Evolutionary conservation across 1,284 basidiomycete species (phyloP).

Genomic region (Leccinum pachyderme): DNA sequence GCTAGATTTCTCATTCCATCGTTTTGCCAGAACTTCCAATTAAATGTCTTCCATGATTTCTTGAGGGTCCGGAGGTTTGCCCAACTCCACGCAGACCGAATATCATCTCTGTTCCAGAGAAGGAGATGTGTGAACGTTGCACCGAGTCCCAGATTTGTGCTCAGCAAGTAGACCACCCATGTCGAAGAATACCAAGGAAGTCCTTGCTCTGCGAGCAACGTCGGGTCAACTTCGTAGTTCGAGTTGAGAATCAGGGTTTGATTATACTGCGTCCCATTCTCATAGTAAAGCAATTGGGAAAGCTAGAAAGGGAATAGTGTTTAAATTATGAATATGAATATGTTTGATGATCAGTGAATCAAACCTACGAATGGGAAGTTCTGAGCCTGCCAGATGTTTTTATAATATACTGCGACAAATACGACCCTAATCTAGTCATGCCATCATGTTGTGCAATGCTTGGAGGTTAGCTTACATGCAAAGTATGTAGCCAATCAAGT

Average conservation of each 20-base stretch:
- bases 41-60: slow-evolving; percentile 29
- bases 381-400: slow-evolving; percentile 48
- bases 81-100: slow-evolving; percentile 46
- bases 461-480: slow-evolving; percentile 39
- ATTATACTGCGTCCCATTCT: slow-evolving; percentile 46
- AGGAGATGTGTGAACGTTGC: slow-evolving; percentile 51
- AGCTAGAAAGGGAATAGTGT: slow-evolving; percentile 22
- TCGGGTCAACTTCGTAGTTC: slow-evolving; percentile 46
- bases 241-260: slow-evolving; percentile 48
- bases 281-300: slow-evolving; percentile 48
- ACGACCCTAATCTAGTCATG: slow-evolving; percentile 35
- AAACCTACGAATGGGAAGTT: slow-evolving; percentile 45
- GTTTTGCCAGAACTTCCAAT: slow-evolving; percentile 46
- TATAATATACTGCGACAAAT: slow-evolving; percentile 43
- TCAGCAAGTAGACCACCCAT: slow-evolving; percentile 39
- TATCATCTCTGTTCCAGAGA: slow-evolving; percentile 48
- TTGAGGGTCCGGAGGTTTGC: slow-evolving; percentile 25
- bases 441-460: background rate
- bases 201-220: slow-evolving; percentile 42
- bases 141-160: slow-evolving; percentile 37
- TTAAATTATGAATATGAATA: background rate
- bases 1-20: slow-evolving; percentile 37
- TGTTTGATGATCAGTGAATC: background rate
- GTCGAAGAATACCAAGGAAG: slow-evolving; percentile 36
- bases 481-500: slow-evolving; percentile 44